Evolutionary conservation across 345 rosid genomes (phyloP), one percentile per base, ranked within the genome.

Genomic region (Iberis pinnata): DNA sequence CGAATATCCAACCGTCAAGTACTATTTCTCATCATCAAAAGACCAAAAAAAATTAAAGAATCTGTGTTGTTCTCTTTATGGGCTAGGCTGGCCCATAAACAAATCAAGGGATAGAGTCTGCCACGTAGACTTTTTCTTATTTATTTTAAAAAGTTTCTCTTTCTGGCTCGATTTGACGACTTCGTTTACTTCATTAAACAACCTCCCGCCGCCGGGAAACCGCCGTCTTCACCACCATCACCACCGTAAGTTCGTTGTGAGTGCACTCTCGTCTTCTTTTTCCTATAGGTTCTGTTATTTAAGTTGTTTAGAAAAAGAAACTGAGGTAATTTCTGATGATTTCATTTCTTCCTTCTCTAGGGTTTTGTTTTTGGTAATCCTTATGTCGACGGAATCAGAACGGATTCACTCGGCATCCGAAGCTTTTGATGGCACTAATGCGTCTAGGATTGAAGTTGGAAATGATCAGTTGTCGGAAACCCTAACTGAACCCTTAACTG

Each of bases 121-220:
- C 64, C 70, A 66, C 70, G 65, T 65, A 55, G 37, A 32, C n/a
- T 32, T n/a, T 32, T 32, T 12, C n/a, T 32, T 29, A 6, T 29
- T 6, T 29, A 29, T 29, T 4, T 29, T 3, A 6, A 2, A 29
- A 29, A 9, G 64, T 64, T 46, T 64, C 60, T 64, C 60, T 29
- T 38, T 64, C 43, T 65, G 48, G 60, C 50, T 44, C 35, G 27
- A 53, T 59, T 66, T 51, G 64, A 57, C 70, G 64, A 50, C 53
- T 51, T 65, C 59, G 45, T 65, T 43, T 65, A 58, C 65, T 58
- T 45, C 12, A 25, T 29, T 2, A 51, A 57, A 29, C 70, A 25
- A 66, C 55, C 60, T 51, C 65, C 49, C 37, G 60, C 60, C 70
- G 70, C 65, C 60, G 65, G 37, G 5, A 24, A 19, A 26, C n/a